These are phyloP conservation scores for Pythium dissotocum DNA, from an alignment of 352 stramenopile genomes.

Conservation along the genomic window DNA sequence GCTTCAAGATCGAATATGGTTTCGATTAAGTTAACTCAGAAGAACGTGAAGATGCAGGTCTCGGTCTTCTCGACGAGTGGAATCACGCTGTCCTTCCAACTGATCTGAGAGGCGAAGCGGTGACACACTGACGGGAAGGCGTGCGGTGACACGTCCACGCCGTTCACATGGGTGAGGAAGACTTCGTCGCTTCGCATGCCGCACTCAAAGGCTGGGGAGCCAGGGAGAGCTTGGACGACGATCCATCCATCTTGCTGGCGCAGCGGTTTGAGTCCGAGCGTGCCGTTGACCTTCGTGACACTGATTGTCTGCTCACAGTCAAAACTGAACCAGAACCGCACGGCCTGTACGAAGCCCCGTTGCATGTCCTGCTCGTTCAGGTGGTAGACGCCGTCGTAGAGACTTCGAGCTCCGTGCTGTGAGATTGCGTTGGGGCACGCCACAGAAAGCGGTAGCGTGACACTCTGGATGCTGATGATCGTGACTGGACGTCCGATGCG, in stretches of 20 bases:
- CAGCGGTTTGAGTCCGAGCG: slow-evolving; percentile 66
- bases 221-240: slow-evolving; percentile 65
- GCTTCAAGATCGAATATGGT: slow-evolving; percentile 13
- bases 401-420: slow-evolving; percentile 46
- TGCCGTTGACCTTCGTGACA: slow-evolving; percentile 73
- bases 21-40: slow-evolving; percentile 32
- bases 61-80: slow-evolving; percentile 73
- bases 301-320: slow-evolving; percentile 78
- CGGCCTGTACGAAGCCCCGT: slow-evolving; percentile 61
- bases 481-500: slow-evolving; percentile 55
- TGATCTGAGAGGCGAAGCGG: slow-evolving; percentile 33
- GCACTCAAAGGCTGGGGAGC: slow-evolving; percentile 65
- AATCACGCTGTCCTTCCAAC: slow-evolving; percentile 76
- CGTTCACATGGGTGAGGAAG: slow-evolving; percentile 82
- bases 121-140: slow-evolving; percentile 60
- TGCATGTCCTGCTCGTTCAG: slow-evolving; percentile 50
- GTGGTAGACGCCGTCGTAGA: slow-evolving; percentile 69
- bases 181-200: slow-evolving; percentile 74
- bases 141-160: slow-evolving; percentile 71
- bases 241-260: slow-evolving; percentile 80
- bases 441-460: slow-evolving; percentile 54
- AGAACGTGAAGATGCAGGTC: slow-evolving; percentile 82
- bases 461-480: slow-evolving; percentile 71
- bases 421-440: slow-evolving; percentile 68
- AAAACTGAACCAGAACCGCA: slow-evolving; percentile 82